Base-by-base conservation (phyloP, 2,329 filamentous ascomycete species). In the Fusarium citri region DNA sequence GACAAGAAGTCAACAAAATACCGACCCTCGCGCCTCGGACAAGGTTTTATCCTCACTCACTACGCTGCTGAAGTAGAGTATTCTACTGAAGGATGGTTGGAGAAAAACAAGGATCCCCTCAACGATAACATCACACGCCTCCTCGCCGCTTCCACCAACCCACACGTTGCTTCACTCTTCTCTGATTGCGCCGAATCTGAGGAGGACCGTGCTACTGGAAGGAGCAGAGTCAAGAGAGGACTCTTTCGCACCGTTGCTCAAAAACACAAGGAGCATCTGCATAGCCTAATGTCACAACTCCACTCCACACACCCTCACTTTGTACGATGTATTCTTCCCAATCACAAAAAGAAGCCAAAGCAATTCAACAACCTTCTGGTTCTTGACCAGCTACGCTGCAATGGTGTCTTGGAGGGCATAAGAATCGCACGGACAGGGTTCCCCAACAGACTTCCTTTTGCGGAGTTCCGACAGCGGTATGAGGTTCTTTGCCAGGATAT, bases 21-120 rank as follows among this genome's bases (percentile, higher is more conserved):
- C 80, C 91, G 94, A 51, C 88, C 94, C 9, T 96, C 94, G 20
- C 89, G 96, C 18, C 87, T 98, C 16, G 92, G 90, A 2, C 93
- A 98, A 76, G 97, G 96, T 16, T 99, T 99, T 76, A 91, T 98
- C 73, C 88, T 99, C 22, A 99, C 96, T 0, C 96, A 99, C 78
- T 99, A 99, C 77, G 96, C 96, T 25, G 94, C 96, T 26, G 96
- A 98, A 79, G 96, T 99, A 5, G 97, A 99, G 79, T 99, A 99
- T 79, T 94, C 92, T 1, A 99, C 96, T 0, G 89, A 95, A 59
- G 92, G 92, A 61, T 99, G 96, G 96, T 83, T 99, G 34, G 95
- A 98, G 80, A 99, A 98, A 86, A 99, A 99, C 85, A 99, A 99
- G 79, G 96, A 99, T 76, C 97, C 96, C 2, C 81, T 99, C 47